Conservation (phyloP, 2,329 filamentous ascomycete species). For the Gnomoniopsis sp. region DNA sequence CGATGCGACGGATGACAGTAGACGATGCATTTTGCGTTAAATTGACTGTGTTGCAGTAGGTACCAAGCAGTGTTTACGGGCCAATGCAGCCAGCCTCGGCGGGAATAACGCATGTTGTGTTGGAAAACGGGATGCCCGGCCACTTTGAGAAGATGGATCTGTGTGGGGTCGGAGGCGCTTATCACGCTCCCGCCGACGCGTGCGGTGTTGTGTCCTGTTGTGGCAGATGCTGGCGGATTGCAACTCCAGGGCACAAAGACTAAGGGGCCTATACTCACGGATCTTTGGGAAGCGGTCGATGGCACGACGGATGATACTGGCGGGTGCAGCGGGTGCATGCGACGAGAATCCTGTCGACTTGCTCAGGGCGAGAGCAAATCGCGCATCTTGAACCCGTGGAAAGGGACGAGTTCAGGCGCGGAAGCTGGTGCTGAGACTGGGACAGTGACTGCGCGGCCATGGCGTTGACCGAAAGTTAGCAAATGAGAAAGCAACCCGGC, state of each 20-base stretch:
- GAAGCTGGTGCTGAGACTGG: neutral
- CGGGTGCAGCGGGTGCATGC: conserved; percentile 21
- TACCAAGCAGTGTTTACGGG: too few relatives aligned
- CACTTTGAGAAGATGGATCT: too few relatives aligned
- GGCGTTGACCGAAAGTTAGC: conserved; percentile 5
- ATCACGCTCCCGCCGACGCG: neutral
- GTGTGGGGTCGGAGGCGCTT: neutral
- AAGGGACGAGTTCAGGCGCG: neutral
- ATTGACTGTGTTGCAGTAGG: neutral
- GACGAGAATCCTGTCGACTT: conserved; percentile 21
- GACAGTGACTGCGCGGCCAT: conserved; percentile 3
- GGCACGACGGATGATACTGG: conserved; percentile 24
- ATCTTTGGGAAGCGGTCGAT: conserved; percentile 20
- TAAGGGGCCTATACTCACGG: conserved; percentile 1
- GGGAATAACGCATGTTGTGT: too few relatives aligned
- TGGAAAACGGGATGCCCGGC: too few relatives aligned
- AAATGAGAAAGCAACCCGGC: conserved; percentile 2
- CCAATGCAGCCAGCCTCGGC: neutral
- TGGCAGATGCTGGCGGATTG: neutral
- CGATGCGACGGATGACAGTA: neutral
- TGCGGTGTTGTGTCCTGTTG: neutral
- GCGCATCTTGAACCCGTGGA: conserved; percentile 1
- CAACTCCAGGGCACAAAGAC: neutral
- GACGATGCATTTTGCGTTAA: neutral
- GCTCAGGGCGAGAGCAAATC: conserved; percentile 13